Evolutionary conservation across 2,329 filamentous ascomycete species (phyloP).

Genomic region (Aspergillus persii): DNA sequence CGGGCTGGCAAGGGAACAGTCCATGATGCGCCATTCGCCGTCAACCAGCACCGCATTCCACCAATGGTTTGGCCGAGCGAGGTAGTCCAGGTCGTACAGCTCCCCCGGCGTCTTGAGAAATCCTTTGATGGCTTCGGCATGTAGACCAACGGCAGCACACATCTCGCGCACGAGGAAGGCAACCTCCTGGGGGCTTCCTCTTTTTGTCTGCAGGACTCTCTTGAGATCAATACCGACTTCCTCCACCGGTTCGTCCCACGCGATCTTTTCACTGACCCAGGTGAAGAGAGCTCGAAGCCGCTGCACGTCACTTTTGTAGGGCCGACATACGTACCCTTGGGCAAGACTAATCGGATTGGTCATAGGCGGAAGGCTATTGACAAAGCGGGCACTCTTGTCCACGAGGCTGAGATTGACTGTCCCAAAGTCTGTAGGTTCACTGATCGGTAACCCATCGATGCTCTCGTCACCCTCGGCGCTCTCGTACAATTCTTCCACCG

Average conservation of each 20-base stretch:
- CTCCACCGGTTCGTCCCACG: slow-evolving; percentile 93
- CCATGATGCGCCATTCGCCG: slow-evolving; percentile 93
- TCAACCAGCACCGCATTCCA: slow-evolving; percentile 96
- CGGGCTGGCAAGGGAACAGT: slow-evolving; percentile 86
- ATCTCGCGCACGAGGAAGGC: slow-evolving; percentile 86
- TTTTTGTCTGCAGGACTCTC: slow-evolving; percentile 77
- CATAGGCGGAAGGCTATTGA: slow-evolving; percentile 76
- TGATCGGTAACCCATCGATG: slow-evolving; percentile 78
- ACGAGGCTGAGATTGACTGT: slow-evolving; percentile 79
- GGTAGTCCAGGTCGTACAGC: slow-evolving; percentile 71
- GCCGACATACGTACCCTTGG: slow-evolving; percentile 88
- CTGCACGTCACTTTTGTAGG: slow-evolving; percentile 92
- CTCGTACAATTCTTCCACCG: slow-evolving; percentile 84
- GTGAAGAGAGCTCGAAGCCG: slow-evolving; percentile 91
- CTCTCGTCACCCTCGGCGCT: slow-evolving; percentile 87
- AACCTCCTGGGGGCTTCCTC: slow-evolving; percentile 86
- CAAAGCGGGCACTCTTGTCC: slow-evolving; percentile 92
- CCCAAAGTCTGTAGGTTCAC: slow-evolving; percentile 76
- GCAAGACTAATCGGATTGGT: slow-evolving; percentile 80
- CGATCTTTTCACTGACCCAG: slow-evolving; percentile 92
- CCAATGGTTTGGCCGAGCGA: slow-evolving; percentile 91
- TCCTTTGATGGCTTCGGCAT: slow-evolving; percentile 81
- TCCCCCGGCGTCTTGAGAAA: slow-evolving; percentile 92
- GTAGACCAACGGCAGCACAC: slow-evolving; percentile 84
- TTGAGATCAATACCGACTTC: slow-evolving; percentile 74